Evolutionary conservation across 208 protist species (phyloP), one percentile per base, ranked within the genome.

Genomic region (Perkinsela sp.): DNA sequence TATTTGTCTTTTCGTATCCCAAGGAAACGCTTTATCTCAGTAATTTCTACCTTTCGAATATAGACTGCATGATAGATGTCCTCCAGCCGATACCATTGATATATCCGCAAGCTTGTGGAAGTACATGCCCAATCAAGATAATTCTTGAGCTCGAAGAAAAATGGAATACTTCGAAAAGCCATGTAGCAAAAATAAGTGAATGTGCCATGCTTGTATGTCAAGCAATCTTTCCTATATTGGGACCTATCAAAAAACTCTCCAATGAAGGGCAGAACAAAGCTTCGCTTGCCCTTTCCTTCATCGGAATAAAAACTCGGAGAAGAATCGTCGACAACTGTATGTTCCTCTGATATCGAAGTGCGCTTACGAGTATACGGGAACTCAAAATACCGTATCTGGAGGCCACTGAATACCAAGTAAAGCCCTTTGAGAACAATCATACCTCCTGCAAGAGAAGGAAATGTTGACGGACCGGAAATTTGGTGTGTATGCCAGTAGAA

Each of bases 71-170:
- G 71, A 71, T 83, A 77, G 28, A 85, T 72, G 71, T 87, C 85
- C 71, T 90, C 85, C 6, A 90, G 69, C 1, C 85, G 76, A 74
- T 85, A 75, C 81, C 83, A 90, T 48, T 88, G 73, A 69, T 83
- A 76, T 32, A 85, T 70, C 72, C 82, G 81, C 30, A 90, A 68
- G 48, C 78, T 70, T 2, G 85, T 90, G 1, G 68, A 40, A 30
- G 77, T 79, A 68, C 76, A 81, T 0, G 78, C 75, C 85, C 85
- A 90, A 66, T 90, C 85, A 0, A 90, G 77, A 30, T 88, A 72
- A 6, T 83, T 72, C 29, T 79, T 75, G 67, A 87, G 68, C 77
- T 90, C 84, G 73, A 85, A 72, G 0, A 88, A 69, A 32, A 88
- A 90, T 29, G 84, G 84, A 48, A 85, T 76, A 48, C 69, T 67